A percentile compares a stretch with the other conserved stretches of the same genome.
Evolutionary conservation across 148 eudicot genomes (phyloP).

Genomic region (Rhododendron ovatum): DNA sequence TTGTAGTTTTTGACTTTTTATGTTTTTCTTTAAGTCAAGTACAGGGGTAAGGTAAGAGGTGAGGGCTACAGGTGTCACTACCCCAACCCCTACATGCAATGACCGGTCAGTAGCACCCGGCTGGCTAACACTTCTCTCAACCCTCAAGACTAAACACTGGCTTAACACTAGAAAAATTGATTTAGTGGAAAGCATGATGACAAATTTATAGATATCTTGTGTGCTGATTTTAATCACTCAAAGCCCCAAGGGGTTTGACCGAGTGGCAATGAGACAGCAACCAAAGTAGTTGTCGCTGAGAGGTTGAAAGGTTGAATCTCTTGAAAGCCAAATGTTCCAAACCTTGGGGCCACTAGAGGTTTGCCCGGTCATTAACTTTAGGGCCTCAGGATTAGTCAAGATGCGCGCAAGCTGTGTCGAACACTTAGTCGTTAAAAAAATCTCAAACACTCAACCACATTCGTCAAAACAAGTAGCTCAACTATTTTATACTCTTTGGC

Average conservation of each 20-base stretch:
- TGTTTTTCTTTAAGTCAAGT: background rate
- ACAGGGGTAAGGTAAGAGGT: background rate
- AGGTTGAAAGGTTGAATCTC: too few species aligned
- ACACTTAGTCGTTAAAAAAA: too few species aligned
- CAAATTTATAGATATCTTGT: background rate
- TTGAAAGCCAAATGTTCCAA: too few species aligned
- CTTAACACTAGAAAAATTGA: background rate
- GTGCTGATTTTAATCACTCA: background rate
- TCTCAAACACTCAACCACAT: background rate
- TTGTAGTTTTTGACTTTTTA: background rate
- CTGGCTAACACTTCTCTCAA: background rate
- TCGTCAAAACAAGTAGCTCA: background rate
- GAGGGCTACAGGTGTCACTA: background rate
- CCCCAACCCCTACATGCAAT: background rate
- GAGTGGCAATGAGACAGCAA: too few species aligned
- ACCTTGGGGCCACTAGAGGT: too few species aligned
- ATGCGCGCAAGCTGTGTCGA: too few species aligned
- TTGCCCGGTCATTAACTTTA: too few species aligned
- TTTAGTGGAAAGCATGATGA: background rate
- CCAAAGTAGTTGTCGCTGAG: too few species aligned
- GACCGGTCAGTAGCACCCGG: background rate
- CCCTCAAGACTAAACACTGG: background rate
- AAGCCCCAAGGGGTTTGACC: background rate
- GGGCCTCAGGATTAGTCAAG: too few species aligned
- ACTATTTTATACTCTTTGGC: background rate